These are phyloP conservation scores for Neurospora tetraspora DNA, from an alignment of 495 filamentous ascomycete species.

Conservation along the genomic window DNA sequence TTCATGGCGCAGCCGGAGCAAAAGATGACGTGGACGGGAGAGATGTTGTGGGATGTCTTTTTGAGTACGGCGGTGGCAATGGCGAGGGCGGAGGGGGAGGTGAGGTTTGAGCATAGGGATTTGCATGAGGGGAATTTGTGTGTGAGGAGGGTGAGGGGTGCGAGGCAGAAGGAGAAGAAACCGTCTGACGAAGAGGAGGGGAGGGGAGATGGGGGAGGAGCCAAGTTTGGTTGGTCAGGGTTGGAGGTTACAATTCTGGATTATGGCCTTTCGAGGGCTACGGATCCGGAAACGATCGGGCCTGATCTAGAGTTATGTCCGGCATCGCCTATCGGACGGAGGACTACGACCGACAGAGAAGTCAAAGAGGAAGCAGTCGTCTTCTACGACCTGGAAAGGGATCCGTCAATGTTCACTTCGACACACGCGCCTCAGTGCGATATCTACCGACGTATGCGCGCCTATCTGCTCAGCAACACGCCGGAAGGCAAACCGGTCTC, in stretches of 20 bases:
- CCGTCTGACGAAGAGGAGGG: too few species aligned
- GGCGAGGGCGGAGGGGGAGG: constrained; percentile 61
- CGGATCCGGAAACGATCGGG: constrained; percentile 9
- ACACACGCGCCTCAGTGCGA: constrained; percentile 37
- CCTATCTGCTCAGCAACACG: constrained; percentile 33
- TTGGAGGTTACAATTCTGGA: constrained; percentile 79
- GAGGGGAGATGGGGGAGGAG: neutral
- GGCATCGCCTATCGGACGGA: neutral
- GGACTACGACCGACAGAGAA: neutral
- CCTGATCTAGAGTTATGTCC: neutral
- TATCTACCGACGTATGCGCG: constrained; percentile 43
- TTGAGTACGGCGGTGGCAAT: constrained; percentile 69
- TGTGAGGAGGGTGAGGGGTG: constrained; percentile 26
- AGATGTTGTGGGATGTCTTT: constrained; percentile 77
- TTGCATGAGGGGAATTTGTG: constrained; percentile 85
- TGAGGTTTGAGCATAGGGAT: constrained; percentile 72
- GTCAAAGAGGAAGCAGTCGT: constrained; percentile 14
- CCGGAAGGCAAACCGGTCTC: constrained; percentile 26
- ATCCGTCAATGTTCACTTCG: constrained; percentile 41
- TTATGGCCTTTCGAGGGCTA: constrained; percentile 73
- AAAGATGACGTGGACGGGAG: constrained; percentile 4
- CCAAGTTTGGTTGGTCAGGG: constrained; percentile 54
- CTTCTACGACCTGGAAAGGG: constrained; percentile 42
- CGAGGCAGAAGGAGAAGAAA: constrained; percentile 9
- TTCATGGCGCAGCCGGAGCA: constrained; percentile 16